Evolutionary conservation across 352 stramenopile species (phyloP).

Genomic region (Proteromonas lacertae): DNA sequence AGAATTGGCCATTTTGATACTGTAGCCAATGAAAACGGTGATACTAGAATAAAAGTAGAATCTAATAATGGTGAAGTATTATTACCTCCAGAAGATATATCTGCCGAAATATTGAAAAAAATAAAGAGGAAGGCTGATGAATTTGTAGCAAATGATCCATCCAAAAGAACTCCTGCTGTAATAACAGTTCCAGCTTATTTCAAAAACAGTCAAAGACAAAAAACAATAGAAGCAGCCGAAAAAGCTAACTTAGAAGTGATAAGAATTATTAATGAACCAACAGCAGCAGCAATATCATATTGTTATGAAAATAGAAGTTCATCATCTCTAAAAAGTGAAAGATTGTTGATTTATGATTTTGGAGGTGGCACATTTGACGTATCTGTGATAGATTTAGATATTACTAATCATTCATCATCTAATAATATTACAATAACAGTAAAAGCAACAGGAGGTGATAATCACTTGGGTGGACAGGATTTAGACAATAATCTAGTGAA

Average conservation of each 20-base stretch:
- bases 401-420: constrained; percentile 19
- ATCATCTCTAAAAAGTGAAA: constrained; percentile 11
- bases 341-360: too few relatives aligned
- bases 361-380: too few relatives aligned
- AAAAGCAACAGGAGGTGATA: constrained; percentile 21
- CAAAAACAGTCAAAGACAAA: too few relatives aligned
- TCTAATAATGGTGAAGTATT: constrained; percentile 33
- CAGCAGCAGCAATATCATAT: too few relatives aligned
- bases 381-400: constrained; percentile 25
- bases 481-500: constrained; percentile 19
- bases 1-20: constrained; percentile 26
- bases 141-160: constrained; percentile 20
- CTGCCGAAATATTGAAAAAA: constrained; percentile 35
- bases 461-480: constrained; percentile 25
- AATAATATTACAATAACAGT: constrained; percentile 19
- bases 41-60: constrained; percentile 33
- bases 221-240: constrained; percentile 11
- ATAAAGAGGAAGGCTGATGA: constrained; percentile 36
- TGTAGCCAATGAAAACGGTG: constrained; percentile 26
- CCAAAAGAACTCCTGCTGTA: constrained; percentile 19
- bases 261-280: constrained; percentile 15
- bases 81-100: constrained; percentile 41
- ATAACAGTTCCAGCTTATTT: too few relatives aligned
- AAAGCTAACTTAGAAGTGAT: constrained; percentile 10
- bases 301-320: not conserved